Base-by-base conservation (phyloP, 139 green algal genomes). In the Chlorella vulgaris region DNA sequence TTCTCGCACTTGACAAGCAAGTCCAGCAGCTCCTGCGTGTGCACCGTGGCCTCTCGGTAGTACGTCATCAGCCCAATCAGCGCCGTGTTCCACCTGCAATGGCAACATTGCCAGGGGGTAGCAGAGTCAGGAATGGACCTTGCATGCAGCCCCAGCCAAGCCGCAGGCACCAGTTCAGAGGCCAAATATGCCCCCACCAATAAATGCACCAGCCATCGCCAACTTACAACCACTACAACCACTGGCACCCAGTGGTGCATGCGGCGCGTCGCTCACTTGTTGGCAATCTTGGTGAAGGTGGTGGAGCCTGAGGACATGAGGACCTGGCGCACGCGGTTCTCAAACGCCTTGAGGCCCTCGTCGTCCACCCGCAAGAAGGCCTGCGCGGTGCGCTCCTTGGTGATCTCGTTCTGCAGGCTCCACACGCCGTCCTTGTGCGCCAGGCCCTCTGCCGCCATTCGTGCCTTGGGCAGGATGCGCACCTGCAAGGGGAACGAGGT, bases 1-100 rank as follows among this genome's bases (percentile, higher is more conserved):
- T 98, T 99, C 92, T 99, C 97, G 81, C 95, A 99, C 94, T 99
- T 99, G 75, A 99, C 97, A 85, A 99, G 90, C 84, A 99, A 88
- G 88, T 99, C 97, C 78, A 99, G 92, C 82, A 99, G 93, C 93
- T 99, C 97, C 85, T 98, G 93, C 0, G 96, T 99, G 92, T 99
- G 96, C 78, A 99, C 95, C 83, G 80, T 91, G 22, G 93, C 92
- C 88, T 96, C 93, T 36, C 93, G 88, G 90, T 97, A 99, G 89
- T 99, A 99, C 0, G 95, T 98, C 94, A 99, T 98, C 58, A 99
- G 90, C 7, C 95, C 96, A 85, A 99, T 99, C 10, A 99, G 93
- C 47, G 95, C 95, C 24, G 96, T 99, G 91, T 99, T 99, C 95
- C 92, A 90, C 73, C 73, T 82, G 53, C n/a, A n/a, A n/a, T 28